These are phyloP conservation scores for Cardamine occulta DNA, from an alignment of 345 rosid genomes.

Conservation along the genomic window DNA sequence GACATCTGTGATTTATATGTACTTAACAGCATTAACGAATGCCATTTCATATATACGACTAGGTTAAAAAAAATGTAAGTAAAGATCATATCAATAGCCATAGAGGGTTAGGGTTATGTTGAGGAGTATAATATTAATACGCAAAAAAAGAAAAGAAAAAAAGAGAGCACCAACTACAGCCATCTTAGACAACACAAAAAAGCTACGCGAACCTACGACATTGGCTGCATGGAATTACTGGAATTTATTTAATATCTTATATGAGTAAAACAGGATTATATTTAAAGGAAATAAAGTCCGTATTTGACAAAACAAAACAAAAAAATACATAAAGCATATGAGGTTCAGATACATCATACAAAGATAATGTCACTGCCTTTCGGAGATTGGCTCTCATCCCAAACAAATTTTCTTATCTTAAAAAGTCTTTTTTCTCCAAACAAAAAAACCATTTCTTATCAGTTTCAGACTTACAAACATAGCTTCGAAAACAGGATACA, in stretches of 20 bases:
- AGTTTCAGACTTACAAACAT: not conserved
- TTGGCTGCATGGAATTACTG: not conserved
- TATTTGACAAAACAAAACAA: constrained; percentile 10
- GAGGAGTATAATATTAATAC: constrained; percentile 8
- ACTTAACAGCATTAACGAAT: not conserved
- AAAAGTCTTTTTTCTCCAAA: not conserved
- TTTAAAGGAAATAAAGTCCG: not conserved
- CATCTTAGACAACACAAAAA: constrained; percentile 33
- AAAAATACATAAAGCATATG: constrained; percentile 31
- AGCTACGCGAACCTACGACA: constrained; percentile 9
- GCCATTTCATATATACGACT: not conserved
- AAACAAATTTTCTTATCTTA: constrained; percentile 40
- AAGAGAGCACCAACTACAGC: not conserved
- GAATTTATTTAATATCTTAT: not conserved
- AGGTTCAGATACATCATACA: constrained; percentile 42
- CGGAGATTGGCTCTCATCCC: constrained; percentile 47
- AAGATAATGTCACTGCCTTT: constrained; percentile 44
- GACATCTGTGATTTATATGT: not conserved
- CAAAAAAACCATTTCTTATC: not conserved
- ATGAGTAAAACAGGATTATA: constrained; percentile 11
- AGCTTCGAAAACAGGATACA: not conserved
- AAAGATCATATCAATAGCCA: not conserved
- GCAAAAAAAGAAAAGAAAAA: not conserved
- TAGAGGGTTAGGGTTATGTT: constrained; percentile 25
- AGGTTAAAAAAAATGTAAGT: not conserved